Percentiles rank a stretch among this genome's conserved stretches.
phyloP scores from a whole-genome alignment of 768 basidiomycete species.

The Rickenella mellea region DNA sequence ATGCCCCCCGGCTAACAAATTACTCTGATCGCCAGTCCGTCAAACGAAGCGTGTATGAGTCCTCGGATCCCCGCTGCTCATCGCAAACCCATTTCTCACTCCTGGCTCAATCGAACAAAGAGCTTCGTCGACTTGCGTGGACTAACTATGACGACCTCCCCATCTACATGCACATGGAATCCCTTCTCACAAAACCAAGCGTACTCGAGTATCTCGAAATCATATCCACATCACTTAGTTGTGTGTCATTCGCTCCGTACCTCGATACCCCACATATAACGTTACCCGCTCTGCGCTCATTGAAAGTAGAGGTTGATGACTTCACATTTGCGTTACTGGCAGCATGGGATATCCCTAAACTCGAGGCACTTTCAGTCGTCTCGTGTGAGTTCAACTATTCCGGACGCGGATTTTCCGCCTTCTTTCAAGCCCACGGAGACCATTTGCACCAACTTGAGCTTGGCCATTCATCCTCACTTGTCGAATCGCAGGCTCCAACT shows the following conservation, averaged over 20 bases:
- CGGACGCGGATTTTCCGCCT: conserved; percentile 51
- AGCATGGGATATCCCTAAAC: conserved; percentile 54
- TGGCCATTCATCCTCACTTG: conserved; percentile 57
- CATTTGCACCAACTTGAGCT: conserved; percentile 60
- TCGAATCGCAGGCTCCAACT: conserved; percentile 60
- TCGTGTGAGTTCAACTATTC: conserved; percentile 65
- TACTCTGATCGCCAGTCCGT: conserved; percentile 61
- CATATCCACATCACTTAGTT: conserved; percentile 42
- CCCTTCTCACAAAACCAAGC: conserved; percentile 38
- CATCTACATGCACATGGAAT: conserved; percentile 44
- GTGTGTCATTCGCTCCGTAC: conserved; percentile 19
- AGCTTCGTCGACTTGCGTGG: conserved; percentile 53
- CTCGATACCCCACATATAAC: conserved; percentile 17
- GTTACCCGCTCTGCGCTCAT: conserved; percentile 56
- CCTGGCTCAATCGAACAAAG: conserved; percentile 43
- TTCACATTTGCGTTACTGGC: conserved; percentile 60
- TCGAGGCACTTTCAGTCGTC: conserved; percentile 57
- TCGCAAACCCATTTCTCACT: conserved; percentile 50
- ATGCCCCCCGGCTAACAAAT: conserved; percentile 46
- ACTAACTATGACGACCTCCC: conserved; percentile 64
- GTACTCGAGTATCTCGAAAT: conserved; percentile 63
- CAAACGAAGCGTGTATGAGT: conserved; percentile 40
- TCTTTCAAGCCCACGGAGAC: conserved; percentile 57
- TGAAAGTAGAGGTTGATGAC: conserved; percentile 65
- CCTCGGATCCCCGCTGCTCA: conserved; percentile 36